Base-by-base conservation (phyloP, 164 flowering plant species). In the Akebia trifoliata region DNA sequence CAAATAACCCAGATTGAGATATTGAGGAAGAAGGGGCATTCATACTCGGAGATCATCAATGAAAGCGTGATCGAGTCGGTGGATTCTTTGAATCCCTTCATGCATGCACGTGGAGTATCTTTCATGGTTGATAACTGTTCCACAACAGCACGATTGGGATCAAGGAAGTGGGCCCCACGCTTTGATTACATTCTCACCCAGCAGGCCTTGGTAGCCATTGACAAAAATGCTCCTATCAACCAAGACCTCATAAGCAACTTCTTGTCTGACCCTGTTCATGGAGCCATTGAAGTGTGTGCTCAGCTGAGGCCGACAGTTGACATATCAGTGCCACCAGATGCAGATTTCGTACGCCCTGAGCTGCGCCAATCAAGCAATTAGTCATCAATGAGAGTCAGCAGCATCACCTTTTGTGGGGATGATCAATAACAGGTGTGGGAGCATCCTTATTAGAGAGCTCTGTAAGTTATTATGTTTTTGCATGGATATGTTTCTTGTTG, bases 41-140 rank as follows among this genome's bases (percentile, higher is more conserved):
- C 95, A 0, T 87, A 87, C 76, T 92, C 97, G 0, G 97, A 92
- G 74, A 92, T 92, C 73, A 87, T 92, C 58, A 92, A 92, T 18
- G 97, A 90, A 59, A 89, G 98, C 63, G 80, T 92, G 72, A 92
- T 93, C 1, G 98, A 92, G 69, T 48, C 97, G 0, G 98, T 89
- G 54, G 95, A 92, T 65, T 92, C 98, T n/a, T 59, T 92, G 74
- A 89, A 92, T 40, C 98, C 97, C 6, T 92, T 89, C 74, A 92
- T 89, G 98, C 98, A 89, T 62, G 98, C 94, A 6, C 86, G 94
- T 18, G 97, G 98, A 48, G 87, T 89, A 40, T 77, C 98, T 0
- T 92, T 92, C 77, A 87, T 92, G 97, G 94, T 92, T 51, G 98
- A 92, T 60, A 92, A 92, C 66, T 89, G 98, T 56, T 92, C 98